Evolutionary conservation across 2,329 filamentous ascomycete species (phyloP).

Genomic region (Sclerotinia subarctica): DNA sequence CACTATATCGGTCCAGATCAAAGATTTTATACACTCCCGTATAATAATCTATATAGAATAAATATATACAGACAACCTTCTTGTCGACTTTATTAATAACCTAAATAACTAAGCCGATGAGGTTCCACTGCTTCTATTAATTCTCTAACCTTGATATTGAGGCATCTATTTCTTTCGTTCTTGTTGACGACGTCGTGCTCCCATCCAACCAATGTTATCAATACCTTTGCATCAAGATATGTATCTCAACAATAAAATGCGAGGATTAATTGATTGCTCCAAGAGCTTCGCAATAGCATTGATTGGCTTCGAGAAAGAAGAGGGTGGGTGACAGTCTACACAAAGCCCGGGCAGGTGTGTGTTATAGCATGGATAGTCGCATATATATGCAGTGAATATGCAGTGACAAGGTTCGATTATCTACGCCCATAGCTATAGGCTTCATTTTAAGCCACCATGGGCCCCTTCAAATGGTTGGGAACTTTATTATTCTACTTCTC

Average conservation of each 20-base stretch:
- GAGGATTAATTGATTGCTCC: background rate
- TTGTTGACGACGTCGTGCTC: background rate
- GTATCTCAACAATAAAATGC: background rate
- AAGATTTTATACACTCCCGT: too few species aligned
- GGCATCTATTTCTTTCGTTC: background rate
- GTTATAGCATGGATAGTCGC: background rate
- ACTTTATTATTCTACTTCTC: background rate
- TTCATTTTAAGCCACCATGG: background rate
- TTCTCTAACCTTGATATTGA: background rate
- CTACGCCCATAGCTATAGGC: background rate
- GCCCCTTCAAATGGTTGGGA: background rate
- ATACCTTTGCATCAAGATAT: background rate
- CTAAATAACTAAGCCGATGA: too few species aligned
- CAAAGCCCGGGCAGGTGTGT: background rate
- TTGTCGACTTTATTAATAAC: too few species aligned
- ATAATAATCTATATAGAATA: too few species aligned
- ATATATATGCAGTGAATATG: conserved; percentile 19
- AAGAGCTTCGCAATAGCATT: background rate
- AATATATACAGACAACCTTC: too few species aligned
- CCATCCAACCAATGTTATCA: background rate
- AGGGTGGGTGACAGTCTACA: background rate
- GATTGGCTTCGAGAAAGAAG: background rate
- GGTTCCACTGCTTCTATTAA: too few species aligned
- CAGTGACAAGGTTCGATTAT: background rate
- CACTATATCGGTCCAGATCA: too few species aligned